Conservation (phyloP, 2,329 filamentous ascomycete species). For the Trichoderma sp. region DNA sequence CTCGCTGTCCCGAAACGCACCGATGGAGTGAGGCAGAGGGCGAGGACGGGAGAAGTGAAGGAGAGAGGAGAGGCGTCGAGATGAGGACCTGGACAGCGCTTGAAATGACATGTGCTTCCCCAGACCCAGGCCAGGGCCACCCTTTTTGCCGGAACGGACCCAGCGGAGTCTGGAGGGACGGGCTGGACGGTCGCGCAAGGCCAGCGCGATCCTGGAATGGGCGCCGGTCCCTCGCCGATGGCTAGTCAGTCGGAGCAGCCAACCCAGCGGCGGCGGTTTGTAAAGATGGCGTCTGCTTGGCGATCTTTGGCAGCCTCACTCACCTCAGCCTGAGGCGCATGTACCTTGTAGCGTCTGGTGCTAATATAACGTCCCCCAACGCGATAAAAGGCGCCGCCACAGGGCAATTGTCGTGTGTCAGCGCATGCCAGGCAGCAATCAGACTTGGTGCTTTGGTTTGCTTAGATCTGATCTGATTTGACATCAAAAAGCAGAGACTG, state of each 20-base stretch:
- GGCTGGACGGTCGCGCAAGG: slow-evolving; percentile 15
- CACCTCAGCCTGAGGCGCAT: background rate
- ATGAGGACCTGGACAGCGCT: background rate
- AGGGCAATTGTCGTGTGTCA: background rate
- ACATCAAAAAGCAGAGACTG: background rate
- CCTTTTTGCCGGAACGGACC: slow-evolving; percentile 25
- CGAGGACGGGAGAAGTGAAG: slow-evolving; percentile 24
- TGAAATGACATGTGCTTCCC: slow-evolving; percentile 27
- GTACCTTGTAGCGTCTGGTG: background rate
- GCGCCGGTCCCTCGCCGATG: slow-evolving; percentile 24
- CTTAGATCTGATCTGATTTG: background rate
- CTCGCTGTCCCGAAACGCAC: slow-evolving; percentile 17
- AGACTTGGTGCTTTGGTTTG: background rate
- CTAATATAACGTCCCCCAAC: background rate
- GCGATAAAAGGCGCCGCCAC: slow-evolving; percentile 6
- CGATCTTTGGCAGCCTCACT: slow-evolving; percentile 19
- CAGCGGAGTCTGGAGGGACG: slow-evolving; percentile 11
- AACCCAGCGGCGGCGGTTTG: slow-evolving; percentile 15
- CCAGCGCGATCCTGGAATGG: slow-evolving; percentile 6
- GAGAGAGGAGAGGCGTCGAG: slow-evolving; percentile 1
- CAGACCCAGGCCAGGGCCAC: slow-evolving; percentile 25
- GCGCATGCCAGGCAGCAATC: background rate
- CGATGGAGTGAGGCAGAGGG: slow-evolving; percentile 17
- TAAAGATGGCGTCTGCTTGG: slow-evolving; percentile 21
- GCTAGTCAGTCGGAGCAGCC: background rate